Percentiles rank a stretch among this genome's conserved stretches.
These are phyloP conservation scores for Ambispora gerdemannii DNA, from an alignment of 192 early-diverging fungal species.

Conservation along the genomic window DNA sequence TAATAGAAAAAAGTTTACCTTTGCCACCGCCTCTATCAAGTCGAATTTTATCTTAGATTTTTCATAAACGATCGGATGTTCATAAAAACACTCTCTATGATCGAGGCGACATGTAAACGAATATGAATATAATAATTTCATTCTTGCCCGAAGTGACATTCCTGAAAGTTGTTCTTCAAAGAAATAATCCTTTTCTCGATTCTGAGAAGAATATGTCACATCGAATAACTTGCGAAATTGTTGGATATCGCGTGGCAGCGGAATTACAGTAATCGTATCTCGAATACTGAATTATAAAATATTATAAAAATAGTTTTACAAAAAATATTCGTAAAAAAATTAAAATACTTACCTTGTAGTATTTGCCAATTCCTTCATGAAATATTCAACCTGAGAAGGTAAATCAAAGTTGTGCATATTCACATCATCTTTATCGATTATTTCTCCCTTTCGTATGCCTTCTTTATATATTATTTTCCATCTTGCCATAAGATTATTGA, in stretches of 20 bases:
- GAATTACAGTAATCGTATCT: neutral
- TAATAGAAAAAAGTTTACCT: slow-evolving; percentile 14
- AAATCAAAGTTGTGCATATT: slow-evolving; percentile 32
- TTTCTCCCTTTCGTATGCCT: slow-evolving; percentile 9
- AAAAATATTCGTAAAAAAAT: neutral
- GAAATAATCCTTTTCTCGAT: slow-evolving; percentile 4
- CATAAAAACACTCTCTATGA: slow-evolving; percentile 11
- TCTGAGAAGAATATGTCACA: neutral
- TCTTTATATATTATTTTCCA: slow-evolving; percentile 30
- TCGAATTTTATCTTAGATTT: slow-evolving; percentile 9
- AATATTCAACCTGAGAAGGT: slow-evolving; percentile 17
- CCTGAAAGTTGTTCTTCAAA: slow-evolving; percentile 31
- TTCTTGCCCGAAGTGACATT: slow-evolving; percentile 19
- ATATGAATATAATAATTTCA: slow-evolving; percentile 12
- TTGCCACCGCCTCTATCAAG: slow-evolving; percentile 28
- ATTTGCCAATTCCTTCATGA: slow-evolving; percentile 18
- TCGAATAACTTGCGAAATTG: slow-evolving; percentile 12
- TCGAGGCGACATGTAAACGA: slow-evolving; percentile 18
- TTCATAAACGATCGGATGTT: neutral
- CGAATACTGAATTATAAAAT: neutral
- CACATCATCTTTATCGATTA: slow-evolving; percentile 22
- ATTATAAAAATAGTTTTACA: neutral
- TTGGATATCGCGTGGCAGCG: slow-evolving; percentile 17
- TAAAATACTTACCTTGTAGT: slow-evolving; percentile 7
- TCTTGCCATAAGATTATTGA: slow-evolving; percentile 3